Evolutionary conservation across 257 asterid genomes (phyloP).

Genomic region (Hygrophila difformis): DNA sequence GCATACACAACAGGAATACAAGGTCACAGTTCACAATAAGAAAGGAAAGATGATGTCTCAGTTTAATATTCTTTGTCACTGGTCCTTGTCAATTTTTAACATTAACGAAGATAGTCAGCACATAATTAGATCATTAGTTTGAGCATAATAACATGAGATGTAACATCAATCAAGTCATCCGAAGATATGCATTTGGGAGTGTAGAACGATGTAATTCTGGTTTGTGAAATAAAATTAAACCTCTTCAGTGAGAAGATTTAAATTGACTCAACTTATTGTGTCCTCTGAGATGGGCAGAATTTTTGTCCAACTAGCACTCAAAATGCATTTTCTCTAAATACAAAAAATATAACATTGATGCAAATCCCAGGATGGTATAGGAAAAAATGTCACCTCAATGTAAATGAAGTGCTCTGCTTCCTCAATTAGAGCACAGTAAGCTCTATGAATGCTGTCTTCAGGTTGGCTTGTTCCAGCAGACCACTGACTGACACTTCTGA

Average conservation of each 20-base stretch:
- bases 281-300: too few species aligned
- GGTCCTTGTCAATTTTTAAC: too few species aligned
- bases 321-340: background rate
- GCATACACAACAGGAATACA: too few species aligned
- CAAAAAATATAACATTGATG: background rate
- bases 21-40: too few species aligned
- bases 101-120: too few species aligned
- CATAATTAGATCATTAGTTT: too few species aligned
- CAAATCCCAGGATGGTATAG: background rate
- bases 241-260: too few species aligned
- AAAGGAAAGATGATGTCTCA: too few species aligned
- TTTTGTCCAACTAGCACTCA: background rate
- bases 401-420: constrained; percentile 78
- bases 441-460: constrained; percentile 94
- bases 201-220: too few species aligned
- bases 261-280: too few species aligned
- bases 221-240: too few species aligned
- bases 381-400: constrained; percentile 54
- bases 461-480: constrained; percentile 94
- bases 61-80: too few species aligned
- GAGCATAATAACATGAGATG: background rate
- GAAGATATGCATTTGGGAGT: background rate
- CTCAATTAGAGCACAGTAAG: constrained; percentile 85
- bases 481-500: constrained; percentile 98
- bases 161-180: background rate